phyloP scores from a whole-genome alignment of 2,329 filamentous ascomycete genomes.

The Calonectria hawksworthii region DNA sequence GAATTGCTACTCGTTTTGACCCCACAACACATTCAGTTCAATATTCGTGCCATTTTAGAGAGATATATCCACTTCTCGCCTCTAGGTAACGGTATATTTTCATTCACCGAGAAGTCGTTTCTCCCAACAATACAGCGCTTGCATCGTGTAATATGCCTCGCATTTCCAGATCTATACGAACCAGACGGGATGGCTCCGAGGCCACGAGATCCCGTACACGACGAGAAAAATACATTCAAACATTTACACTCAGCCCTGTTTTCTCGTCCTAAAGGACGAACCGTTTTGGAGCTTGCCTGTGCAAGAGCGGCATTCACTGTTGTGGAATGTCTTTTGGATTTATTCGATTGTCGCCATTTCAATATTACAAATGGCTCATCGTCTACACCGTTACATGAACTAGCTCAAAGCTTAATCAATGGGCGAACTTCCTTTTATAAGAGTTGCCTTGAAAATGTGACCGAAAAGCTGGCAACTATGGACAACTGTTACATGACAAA shows the following conservation, averaged over 20 bases:
- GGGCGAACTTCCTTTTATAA: too few species aligned
- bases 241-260: background rate
- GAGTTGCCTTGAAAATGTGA: background rate
- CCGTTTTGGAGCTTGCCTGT: background rate
- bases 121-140: background rate
- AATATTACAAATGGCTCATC: background rate
- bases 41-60: background rate
- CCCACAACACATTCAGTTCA: background rate
- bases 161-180: background rate
- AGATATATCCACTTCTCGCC: background rate
- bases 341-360: background rate
- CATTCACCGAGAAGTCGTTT: background rate
- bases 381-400: background rate
- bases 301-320: background rate
- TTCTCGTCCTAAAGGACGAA: background rate
- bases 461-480: background rate
- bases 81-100: background rate
- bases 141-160: background rate
- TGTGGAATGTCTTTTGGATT: background rate
- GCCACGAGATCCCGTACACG: background rate
- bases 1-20: background rate
- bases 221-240: background rate
- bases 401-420: too few species aligned
- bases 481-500: background rate
- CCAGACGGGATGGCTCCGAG: background rate